These are phyloP conservation scores for Hyphopichia homilentoma DNA, from an alignment of 805 yeast species.

Conservation along the genomic window DNA sequence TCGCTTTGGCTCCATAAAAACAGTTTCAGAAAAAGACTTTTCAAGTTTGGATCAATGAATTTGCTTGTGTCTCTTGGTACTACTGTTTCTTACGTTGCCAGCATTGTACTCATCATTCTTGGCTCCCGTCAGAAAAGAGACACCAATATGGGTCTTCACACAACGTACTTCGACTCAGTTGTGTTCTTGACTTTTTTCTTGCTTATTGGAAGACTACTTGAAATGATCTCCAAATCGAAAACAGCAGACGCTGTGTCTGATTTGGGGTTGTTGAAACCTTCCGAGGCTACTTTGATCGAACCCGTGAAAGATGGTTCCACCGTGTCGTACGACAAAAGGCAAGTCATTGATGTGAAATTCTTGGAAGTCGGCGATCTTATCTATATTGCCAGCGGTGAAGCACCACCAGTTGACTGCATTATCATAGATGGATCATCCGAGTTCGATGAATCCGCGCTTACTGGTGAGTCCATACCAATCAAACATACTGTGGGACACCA, in stretches of 20 bases:
- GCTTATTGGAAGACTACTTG: constrained; percentile 66
- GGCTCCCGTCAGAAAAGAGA: constrained; percentile 32
- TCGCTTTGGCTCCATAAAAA: constrained; percentile 56
- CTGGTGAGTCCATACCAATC: constrained; percentile 63
- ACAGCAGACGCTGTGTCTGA: constrained; percentile 63
- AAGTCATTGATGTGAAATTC: constrained; percentile 35
- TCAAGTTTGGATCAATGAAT: constrained; percentile 77
- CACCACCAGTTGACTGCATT: constrained; percentile 58
- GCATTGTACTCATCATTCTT: constrained; percentile 52
- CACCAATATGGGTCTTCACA: constrained; percentile 43
- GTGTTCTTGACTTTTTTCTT: constrained; percentile 71
- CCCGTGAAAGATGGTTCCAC: constrained; percentile 6
- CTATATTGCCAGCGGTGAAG: constrained; percentile 49
- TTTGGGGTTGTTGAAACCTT: constrained; percentile 49
- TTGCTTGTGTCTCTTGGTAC: constrained; percentile 72
- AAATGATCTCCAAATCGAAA: constrained; percentile 60
- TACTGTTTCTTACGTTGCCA: constrained; percentile 64
- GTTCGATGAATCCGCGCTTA: constrained; percentile 60
- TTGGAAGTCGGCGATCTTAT: constrained; percentile 53
- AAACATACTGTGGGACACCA: constrained; percentile 58
- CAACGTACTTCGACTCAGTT: constrained; percentile 76
- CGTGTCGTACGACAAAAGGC: constrained; percentile 17
- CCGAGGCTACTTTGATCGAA: constrained; percentile 43
- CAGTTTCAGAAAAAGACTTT: constrained; percentile 51
- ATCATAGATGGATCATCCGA: constrained; percentile 44